Conservation (phyloP, 106 monocot genomes). For the Acanthochlamys bracteata region DNA sequence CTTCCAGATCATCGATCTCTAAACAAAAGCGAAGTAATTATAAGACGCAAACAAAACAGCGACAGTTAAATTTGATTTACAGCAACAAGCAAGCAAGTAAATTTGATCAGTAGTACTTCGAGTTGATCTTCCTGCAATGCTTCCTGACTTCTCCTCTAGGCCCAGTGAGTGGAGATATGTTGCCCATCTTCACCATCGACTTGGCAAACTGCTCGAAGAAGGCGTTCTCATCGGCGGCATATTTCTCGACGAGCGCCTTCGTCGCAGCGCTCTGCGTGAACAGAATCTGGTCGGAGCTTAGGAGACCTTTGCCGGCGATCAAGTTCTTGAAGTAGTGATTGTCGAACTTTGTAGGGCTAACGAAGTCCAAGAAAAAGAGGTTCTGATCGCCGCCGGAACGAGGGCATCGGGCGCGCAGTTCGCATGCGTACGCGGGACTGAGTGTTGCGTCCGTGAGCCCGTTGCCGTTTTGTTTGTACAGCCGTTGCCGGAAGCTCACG, state of each 20-base stretch:
- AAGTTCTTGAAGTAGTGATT: slow-evolving; percentile 61
- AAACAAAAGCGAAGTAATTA: too few relatives aligned
- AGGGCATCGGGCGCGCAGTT: slow-evolving; percentile 24
- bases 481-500: slow-evolving; percentile 51
- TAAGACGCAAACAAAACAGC: too few relatives aligned
- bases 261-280: slow-evolving; percentile 22
- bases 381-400: slow-evolving; percentile 56
- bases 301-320: slow-evolving; percentile 25
- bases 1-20: too few relatives aligned
- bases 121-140: slow-evolving; percentile 28
- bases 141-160: slow-evolving; percentile 26
- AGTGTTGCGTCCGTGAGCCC: slow-evolving; percentile 26
- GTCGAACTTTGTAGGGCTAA: slow-evolving; percentile 42
- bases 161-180: slow-evolving; percentile 33
- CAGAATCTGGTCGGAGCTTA: slow-evolving; percentile 26
- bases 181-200: slow-evolving; percentile 41
- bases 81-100: too few relatives aligned
- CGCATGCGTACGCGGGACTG: slow-evolving; percentile 6
- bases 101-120: background rate
- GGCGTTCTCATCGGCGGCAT: slow-evolving; percentile 9
- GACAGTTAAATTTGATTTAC: too few relatives aligned
- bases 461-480: slow-evolving; percentile 49
- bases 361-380: slow-evolving; percentile 41
- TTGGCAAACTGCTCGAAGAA: slow-evolving; percentile 27
- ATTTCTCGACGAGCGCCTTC: slow-evolving; percentile 21